A percentile compares a stretch with the other conserved stretches of the same genome.
Evolutionary conservation across 305 asterid genomes (phyloP).

Genomic region (Fraxinus greggii): DNA sequence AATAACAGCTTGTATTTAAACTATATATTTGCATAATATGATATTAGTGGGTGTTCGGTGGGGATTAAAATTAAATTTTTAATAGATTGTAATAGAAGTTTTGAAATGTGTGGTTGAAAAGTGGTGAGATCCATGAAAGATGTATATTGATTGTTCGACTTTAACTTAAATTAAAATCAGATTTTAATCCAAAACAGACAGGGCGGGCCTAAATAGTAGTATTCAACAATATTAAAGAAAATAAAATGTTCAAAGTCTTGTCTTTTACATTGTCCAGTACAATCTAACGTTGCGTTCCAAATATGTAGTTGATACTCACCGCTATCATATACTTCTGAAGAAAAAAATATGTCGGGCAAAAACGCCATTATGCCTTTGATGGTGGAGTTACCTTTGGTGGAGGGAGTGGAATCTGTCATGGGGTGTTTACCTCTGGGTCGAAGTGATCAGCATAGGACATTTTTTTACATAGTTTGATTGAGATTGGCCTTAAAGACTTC

Average conservation of each 20-base stretch:
- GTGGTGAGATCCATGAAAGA: too few relatives aligned
- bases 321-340: neutral
- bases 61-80: too few relatives aligned
- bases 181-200: too few relatives aligned
- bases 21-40: neutral
- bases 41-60: too few relatives aligned
- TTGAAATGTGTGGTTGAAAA: too few relatives aligned
- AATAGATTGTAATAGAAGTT: too few relatives aligned
- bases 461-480: neutral
- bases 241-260: neutral
- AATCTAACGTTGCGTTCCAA: neutral
- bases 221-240: neutral
- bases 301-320: neutral
- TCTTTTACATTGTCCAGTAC: neutral
- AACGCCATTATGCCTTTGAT: neutral
- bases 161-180: too few relatives aligned
- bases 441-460: neutral
- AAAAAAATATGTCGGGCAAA: neutral
- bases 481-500: neutral
- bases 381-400: neutral
- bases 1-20: neutral
- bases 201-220: too few relatives aligned
- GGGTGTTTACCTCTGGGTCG: neutral
- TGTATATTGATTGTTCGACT: too few relatives aligned
- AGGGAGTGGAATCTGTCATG: neutral